Evolutionary conservation across 345 rosid genomes (phyloP).

Genomic region (Eucalyptus tenuipes): DNA sequence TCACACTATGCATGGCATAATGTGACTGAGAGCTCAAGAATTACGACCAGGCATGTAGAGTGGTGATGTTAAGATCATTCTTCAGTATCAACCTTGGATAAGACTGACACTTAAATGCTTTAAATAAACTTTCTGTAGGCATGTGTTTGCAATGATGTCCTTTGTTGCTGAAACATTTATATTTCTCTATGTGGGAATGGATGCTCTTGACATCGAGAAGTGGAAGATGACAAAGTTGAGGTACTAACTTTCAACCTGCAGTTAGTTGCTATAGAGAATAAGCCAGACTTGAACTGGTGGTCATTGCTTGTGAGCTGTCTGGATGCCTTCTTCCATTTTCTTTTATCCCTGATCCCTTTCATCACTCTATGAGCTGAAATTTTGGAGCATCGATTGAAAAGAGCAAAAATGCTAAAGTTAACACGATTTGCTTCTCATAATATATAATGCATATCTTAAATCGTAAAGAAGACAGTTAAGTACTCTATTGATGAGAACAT

Average conservation of each 20-base stretch:
- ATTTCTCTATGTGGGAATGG: constrained; percentile 90
- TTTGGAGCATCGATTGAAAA: not conserved
- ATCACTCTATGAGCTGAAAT: not conserved
- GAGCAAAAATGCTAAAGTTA: not conserved
- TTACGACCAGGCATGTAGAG: constrained; percentile 54
- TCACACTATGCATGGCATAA: constrained; percentile 83
- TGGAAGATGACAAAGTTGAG: constrained; percentile 69
- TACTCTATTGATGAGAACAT: not conserved
- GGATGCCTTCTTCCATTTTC: not conserved
- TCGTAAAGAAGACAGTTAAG: not conserved
- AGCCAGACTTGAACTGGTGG: not conserved
- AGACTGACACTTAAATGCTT: not conserved
- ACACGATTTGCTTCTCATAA: not conserved
- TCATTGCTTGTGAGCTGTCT: not conserved
- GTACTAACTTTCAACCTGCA: constrained; percentile 9
- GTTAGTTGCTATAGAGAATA: not conserved
- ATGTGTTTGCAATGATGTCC: constrained; percentile 80
- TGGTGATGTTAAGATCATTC: not conserved
- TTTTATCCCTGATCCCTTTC: not conserved
- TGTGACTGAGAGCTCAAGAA: constrained; percentile 62
- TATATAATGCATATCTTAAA: not conserved
- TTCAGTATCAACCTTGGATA: not conserved
- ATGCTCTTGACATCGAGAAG: constrained; percentile 74
- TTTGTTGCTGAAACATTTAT: constrained; percentile 82
- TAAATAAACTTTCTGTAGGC: constrained; percentile 24